These are phyloP conservation scores for Leishmania guyanensis DNA, from an alignment of 208 protist genomes.

Conservation along the genomic window DNA sequence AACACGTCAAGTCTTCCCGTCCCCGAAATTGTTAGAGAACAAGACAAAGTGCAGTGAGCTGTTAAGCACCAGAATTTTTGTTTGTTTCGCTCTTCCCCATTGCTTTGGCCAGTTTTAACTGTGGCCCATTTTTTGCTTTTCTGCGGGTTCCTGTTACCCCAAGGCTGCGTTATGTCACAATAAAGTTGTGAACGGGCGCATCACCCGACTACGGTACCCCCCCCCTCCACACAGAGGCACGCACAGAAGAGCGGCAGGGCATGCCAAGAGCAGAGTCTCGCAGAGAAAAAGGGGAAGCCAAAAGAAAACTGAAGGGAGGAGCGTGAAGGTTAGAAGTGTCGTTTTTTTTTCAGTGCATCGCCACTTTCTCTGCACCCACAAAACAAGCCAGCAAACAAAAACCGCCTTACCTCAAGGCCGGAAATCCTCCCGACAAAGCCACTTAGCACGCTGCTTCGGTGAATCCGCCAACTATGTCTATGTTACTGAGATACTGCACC, in stretches of 20 bases:
- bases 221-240: too few relatives aligned
- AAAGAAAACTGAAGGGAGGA: not conserved
- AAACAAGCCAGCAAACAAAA: not conserved
- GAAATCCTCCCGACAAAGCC: not conserved
- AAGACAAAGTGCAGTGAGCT: not conserved
- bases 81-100: not conserved
- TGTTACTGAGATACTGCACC: not conserved
- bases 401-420: not conserved
- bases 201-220: not conserved
- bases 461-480: not conserved
- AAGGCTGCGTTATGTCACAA: not conserved
- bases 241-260: not conserved
- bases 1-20: not conserved
- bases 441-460: not conserved
- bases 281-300: not conserved
- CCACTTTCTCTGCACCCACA: not conserved
- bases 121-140: not conserved
- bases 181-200: not conserved
- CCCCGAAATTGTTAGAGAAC: not conserved
- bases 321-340: not conserved
- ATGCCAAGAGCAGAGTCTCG: not conserved
- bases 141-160: not conserved
- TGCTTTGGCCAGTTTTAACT: not conserved
- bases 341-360: not conserved
- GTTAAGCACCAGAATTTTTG: not conserved